These are phyloP conservation scores for Lentinula novae-zelandiae DNA, from an alignment of 1,284 basidiomycete genomes.

Conservation along the genomic window DNA sequence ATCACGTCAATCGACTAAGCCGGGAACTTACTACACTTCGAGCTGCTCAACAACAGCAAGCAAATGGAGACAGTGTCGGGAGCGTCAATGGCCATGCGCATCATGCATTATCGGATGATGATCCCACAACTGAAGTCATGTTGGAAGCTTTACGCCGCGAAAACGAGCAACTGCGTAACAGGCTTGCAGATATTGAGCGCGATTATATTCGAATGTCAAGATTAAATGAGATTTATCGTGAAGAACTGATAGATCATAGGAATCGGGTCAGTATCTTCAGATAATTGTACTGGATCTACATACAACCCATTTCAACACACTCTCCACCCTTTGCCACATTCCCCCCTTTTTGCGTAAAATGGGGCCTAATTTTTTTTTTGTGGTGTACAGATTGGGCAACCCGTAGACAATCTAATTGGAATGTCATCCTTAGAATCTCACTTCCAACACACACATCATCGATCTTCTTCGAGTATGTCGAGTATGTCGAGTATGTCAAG, in stretches of 20 bases:
- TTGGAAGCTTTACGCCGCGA: constrained; percentile 71
- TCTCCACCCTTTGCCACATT: background rate
- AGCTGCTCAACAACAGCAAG: constrained; percentile 42
- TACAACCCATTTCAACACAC: no score
- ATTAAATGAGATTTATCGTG: constrained; percentile 76
- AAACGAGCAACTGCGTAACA: constrained; percentile 65
- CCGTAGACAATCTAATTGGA: constrained; percentile 74
- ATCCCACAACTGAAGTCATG: constrained; percentile 59
- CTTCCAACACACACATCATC: constrained; percentile 63
- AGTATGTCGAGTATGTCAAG: constrained; percentile 40
- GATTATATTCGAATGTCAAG: constrained; percentile 69
- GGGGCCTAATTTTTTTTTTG: constrained; percentile 5
- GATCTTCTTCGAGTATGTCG: constrained; percentile 38
- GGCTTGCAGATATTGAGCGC: constrained; percentile 66
- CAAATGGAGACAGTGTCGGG: constrained; percentile 25
- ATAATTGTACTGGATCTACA: background rate
- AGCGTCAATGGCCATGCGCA: background rate
- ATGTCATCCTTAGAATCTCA: constrained; percentile 58
- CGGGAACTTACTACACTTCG: constrained; percentile 67
- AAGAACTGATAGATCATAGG: constrained; percentile 74
- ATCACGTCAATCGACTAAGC: constrained; percentile 70
- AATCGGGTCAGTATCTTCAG: constrained; percentile 51
- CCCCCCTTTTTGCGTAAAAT: background rate
- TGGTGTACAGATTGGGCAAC: constrained; percentile 53
- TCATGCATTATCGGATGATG: constrained; percentile 4